phyloP scores from a whole-genome alignment of 164 flowering plant genomes.

The Berberis thunbergii region DNA sequence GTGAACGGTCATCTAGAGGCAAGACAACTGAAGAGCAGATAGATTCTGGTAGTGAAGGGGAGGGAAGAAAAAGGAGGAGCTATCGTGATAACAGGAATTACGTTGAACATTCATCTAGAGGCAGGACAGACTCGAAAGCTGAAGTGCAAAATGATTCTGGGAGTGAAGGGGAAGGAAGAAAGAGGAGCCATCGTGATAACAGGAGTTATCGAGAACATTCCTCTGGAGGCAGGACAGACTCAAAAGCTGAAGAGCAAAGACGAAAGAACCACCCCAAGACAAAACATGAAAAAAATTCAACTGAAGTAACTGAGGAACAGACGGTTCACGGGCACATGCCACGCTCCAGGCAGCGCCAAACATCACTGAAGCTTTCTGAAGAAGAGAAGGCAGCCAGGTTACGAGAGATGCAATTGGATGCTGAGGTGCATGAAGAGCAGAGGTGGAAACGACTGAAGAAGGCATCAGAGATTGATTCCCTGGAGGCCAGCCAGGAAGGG shows the following conservation, averaged over 20 bases:
- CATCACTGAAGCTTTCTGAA: conserved; percentile 59
- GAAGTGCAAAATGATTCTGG: background rate
- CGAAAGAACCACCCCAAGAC: conserved; percentile 14
- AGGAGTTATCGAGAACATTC: conserved; percentile 16
- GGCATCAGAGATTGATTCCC: conserved; percentile 74
- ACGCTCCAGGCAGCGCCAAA: conserved; percentile 24
- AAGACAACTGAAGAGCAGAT: conserved; percentile 11
- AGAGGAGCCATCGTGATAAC: conserved; percentile 9
- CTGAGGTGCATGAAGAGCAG: conserved; percentile 81
- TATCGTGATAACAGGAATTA: too few species aligned
- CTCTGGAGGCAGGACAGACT: conserved; percentile 13
- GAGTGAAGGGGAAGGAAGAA: conserved; percentile 9
- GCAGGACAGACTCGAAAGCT: background rate
- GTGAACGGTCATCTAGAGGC: background rate
- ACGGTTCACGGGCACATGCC: conserved; percentile 16
- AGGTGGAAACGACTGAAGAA: conserved; percentile 83
- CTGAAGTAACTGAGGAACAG: background rate
- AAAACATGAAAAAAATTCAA: conserved; percentile 17
- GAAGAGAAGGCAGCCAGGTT: conserved; percentile 89
- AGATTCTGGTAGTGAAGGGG: too few species aligned
- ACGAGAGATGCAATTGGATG: conserved; percentile 80
- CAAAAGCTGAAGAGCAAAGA: conserved; percentile 15
- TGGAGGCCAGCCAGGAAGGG: background rate
- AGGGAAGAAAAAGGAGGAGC: background rate
- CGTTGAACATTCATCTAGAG: background rate